Evolutionary conservation across 768 basidiomycete genomes (phyloP), one percentile per base, ranked within the genome.

Genomic region (Kondoa subrosea): DNA sequence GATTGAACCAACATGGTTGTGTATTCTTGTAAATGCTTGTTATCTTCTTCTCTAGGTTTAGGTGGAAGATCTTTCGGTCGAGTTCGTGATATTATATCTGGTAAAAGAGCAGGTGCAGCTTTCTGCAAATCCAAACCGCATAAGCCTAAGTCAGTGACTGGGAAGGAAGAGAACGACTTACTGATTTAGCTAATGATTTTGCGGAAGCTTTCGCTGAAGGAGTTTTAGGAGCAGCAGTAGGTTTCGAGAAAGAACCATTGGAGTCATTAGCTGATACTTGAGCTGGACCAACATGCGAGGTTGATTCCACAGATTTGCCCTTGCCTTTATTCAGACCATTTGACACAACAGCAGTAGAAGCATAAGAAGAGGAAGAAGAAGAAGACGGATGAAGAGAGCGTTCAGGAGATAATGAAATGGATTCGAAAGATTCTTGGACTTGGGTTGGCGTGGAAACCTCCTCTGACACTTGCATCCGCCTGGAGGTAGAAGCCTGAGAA

Each of bases 61-160:
- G 90, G 90, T 27, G 91, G 91, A n/a, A 92, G 80, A 75, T 85
- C 86, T 2, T 81, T 77, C 21, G 88, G 91, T n/a, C 91, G 80
- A 0, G 91, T 93, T 76, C 83, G 86, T 77, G 87, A 89, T 64
- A 87, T 78, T 34, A 89, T 85, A 77, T 85, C 87, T 74, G 91
- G 87, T 59, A 92, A 80, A 2, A 79, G 76, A 72, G 85, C 87
- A 12, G 87, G 87, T 32, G 33, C 31, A 14, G 16, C 29, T 26
- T 57, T 34, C n/a, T n/a, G n/a, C n/a, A n/a, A n/a, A n/a, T n/a
- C n/a, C n/a, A n/a, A n/a, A n/a, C n/a, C n/a, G n/a, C n/a, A n/a
- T n/a, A n/a, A n/a, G n/a, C n/a, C n/a, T n/a, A n/a, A n/a, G n/a
- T n/a, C n/a, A n/a, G n/a, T n/a, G n/a, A n/a, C n/a, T n/a, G n/a